A percentile compares a stretch with the other conserved stretches of the same genome.
Conservation (phyloP, 768 basidiomycete species). For the Boletus rubroflammeus region DNA sequence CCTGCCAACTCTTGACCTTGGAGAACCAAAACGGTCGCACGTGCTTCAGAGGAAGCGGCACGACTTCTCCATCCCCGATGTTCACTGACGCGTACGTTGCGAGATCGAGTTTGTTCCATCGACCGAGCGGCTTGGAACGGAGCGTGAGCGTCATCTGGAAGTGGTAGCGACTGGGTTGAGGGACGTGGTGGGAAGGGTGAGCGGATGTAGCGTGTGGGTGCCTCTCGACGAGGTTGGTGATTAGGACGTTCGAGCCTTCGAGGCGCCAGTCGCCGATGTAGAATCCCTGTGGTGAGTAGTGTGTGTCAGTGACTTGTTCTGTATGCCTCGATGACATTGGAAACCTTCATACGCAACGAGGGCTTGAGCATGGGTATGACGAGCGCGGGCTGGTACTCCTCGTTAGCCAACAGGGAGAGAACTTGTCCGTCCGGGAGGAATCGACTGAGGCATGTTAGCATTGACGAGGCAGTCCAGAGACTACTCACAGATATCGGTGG, state of each 20-base stretch:
- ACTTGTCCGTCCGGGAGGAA: constrained; percentile 88
- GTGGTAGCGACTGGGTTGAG: constrained; percentile 45
- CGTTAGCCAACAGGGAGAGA: constrained; percentile 80
- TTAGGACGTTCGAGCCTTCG: constrained; percentile 52
- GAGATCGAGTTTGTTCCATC: constrained; percentile 82
- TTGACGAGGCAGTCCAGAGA: neutral
- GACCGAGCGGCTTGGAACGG: constrained; percentile 68
- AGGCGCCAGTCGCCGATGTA: constrained; percentile 71
- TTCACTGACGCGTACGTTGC: constrained; percentile 71
- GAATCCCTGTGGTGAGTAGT: constrained; percentile 51
- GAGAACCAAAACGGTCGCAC: constrained; percentile 95
- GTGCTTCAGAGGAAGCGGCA: constrained; percentile 70
- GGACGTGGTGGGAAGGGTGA: constrained; percentile 8
- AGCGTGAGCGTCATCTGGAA: constrained; percentile 74
- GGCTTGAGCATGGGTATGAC: constrained; percentile 77
- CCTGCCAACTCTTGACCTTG: constrained; percentile 69
- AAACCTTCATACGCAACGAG: constrained; percentile 72
- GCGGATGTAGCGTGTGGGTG: constrained; percentile 5
- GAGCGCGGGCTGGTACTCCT: constrained; percentile 64
- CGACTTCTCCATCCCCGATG: constrained; percentile 67
- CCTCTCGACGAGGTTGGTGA: constrained; percentile 63
- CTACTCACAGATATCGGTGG: constrained; percentile 79
- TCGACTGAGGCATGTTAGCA: constrained; percentile 45
- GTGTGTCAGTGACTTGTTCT: neutral
- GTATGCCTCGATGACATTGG: neutral